Percentiles rank a stretch among this genome's conserved stretches.
phyloP scores from a whole-genome alignment of 2,329 filamentous ascomycete genomes.

The Fusarium pseudocircinatum region DNA sequence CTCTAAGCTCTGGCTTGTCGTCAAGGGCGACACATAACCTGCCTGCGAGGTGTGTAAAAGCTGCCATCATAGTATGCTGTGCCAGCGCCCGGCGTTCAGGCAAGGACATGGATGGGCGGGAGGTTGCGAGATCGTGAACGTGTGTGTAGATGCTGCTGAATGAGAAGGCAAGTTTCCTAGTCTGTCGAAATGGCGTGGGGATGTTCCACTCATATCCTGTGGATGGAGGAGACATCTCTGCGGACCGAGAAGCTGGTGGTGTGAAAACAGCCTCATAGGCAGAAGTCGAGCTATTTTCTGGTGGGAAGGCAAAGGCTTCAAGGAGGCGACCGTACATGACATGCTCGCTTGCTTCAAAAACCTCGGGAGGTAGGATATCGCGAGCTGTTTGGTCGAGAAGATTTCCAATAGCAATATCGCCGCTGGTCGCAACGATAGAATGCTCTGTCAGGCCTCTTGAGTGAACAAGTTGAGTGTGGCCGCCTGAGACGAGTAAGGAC shows the following conservation, averaged over 20 bases:
- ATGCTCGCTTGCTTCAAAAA: constrained; percentile 64
- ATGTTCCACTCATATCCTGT: constrained; percentile 69
- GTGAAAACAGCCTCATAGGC: constrained; percentile 60
- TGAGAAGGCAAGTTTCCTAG: constrained; percentile 70
- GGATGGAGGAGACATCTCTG: constrained; percentile 61
- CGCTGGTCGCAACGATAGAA: constrained; percentile 74
- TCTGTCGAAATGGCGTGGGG: constrained; percentile 70
- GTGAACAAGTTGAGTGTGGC: constrained; percentile 87
- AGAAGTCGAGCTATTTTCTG: constrained; percentile 8
- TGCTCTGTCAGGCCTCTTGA: constrained; percentile 76
- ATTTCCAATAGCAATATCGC: constrained; percentile 90
- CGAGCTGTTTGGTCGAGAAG: constrained; percentile 89
- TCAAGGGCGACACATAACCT: constrained; percentile 75
- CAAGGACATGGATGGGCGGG: constrained; percentile 55
- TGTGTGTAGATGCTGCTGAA: constrained; percentile 76
- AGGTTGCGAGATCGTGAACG: constrained; percentile 53
- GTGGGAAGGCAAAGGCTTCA: constrained; percentile 80
- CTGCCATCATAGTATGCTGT: constrained; percentile 77
- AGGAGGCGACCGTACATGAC: constrained; percentile 85
- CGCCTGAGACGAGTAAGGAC: constrained; percentile 88
- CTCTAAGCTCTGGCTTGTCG: constrained; percentile 42
- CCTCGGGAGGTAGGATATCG: constrained; percentile 71
- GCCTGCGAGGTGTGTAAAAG: constrained; percentile 87
- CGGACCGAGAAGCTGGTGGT: constrained; percentile 65
- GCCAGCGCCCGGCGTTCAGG: constrained; percentile 76